phyloP scores from a whole-genome alignment of 345 rosid genomes.

The Heritiera fomes region DNA sequence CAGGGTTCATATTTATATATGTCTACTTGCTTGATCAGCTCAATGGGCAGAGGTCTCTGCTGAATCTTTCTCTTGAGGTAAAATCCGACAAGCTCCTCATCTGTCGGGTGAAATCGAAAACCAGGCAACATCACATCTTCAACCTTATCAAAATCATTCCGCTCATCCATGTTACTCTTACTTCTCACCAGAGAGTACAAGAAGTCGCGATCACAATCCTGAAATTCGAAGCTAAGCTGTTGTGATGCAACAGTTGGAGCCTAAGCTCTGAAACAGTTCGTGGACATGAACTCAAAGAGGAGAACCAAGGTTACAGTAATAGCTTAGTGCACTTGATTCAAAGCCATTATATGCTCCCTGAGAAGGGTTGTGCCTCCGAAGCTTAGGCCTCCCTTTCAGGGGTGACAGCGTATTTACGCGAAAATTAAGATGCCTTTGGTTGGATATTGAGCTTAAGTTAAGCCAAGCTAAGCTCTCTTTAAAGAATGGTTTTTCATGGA shows the following conservation, averaged over 20 bases:
- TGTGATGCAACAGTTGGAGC: neutral
- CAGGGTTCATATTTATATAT: conserved; percentile 93
- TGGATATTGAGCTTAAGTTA: conserved; percentile 11
- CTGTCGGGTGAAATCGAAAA: conserved; percentile 93
- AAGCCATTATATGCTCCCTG: conserved; percentile 38
- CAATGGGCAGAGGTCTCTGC: conserved; percentile 64
- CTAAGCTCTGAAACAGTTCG: conserved; percentile 21
- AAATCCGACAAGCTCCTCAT: conserved; percentile 90
- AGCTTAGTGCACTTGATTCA: conserved; percentile 22
- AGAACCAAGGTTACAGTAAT: neutral
- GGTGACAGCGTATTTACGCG: conserved; percentile 27
- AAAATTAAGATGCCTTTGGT: conserved; percentile 24
- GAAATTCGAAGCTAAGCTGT: too few species aligned
- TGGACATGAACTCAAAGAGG: neutral
- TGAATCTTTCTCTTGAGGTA: conserved; percentile 69
- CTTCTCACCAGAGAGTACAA: neutral
- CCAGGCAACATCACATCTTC: conserved; percentile 89
- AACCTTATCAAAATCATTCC: conserved; percentile 46
- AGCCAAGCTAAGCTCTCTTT: conserved; percentile 18
- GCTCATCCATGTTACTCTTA: conserved; percentile 41
- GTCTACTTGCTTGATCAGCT: conserved; percentile 89
- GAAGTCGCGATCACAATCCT: neutral
- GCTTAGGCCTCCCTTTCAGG: conserved; percentile 40
- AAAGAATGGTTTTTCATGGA: conserved; percentile 1
- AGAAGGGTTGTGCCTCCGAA: conserved; percentile 33